These are phyloP conservation scores for Sporobolomyces pararoseus DNA, from an alignment of 768 basidiomycete species.

Conservation along the genomic window DNA sequence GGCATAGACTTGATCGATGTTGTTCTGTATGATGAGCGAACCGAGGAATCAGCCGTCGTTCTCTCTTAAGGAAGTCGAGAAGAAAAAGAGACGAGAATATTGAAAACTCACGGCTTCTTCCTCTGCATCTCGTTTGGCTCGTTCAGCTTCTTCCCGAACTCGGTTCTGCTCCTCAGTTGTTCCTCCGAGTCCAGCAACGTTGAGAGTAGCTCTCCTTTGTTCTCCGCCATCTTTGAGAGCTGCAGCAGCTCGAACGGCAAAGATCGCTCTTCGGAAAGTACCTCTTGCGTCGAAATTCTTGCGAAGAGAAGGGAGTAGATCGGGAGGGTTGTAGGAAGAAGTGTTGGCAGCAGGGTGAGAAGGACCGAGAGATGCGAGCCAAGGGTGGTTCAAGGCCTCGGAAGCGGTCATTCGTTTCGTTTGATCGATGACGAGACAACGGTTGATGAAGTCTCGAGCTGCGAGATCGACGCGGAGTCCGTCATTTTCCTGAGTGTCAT, in stretches of 20 bases:
- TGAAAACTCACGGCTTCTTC: slow-evolving; percentile 35
- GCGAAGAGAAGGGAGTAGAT: slow-evolving; percentile 84
- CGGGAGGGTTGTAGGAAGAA: slow-evolving; percentile 59
- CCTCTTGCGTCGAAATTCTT: slow-evolving; percentile 80
- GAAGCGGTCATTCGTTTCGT: slow-evolving; percentile 70
- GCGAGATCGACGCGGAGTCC: too few relatives aligned
- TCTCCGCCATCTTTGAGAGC: slow-evolving; percentile 33
- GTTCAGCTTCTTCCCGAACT: neutral
- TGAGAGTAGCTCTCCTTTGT: slow-evolving; percentile 27
- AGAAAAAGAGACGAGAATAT: neutral
- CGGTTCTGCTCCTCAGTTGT: slow-evolving; percentile 17
- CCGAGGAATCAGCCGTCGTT: neutral
- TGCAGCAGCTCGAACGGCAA: slow-evolving; percentile 34
- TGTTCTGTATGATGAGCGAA: neutral
- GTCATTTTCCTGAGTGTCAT: too few relatives aligned
- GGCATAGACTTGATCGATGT: neutral
- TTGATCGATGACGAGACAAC: slow-evolving; percentile 83
- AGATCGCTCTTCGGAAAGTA: slow-evolving; percentile 56
- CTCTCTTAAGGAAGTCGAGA: neutral
- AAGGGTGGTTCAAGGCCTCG: slow-evolving; percentile 68
- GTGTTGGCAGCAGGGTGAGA: slow-evolving; percentile 53
- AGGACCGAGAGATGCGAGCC: slow-evolving; percentile 56
- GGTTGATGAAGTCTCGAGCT: slow-evolving; percentile 74
- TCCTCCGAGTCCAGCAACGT: slow-evolving; percentile 5
- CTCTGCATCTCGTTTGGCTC: slow-evolving; percentile 1